These are phyloP conservation scores for Otatea glauca DNA, from an alignment of 176 grass and related monocot species.

Conservation along the genomic window DNA sequence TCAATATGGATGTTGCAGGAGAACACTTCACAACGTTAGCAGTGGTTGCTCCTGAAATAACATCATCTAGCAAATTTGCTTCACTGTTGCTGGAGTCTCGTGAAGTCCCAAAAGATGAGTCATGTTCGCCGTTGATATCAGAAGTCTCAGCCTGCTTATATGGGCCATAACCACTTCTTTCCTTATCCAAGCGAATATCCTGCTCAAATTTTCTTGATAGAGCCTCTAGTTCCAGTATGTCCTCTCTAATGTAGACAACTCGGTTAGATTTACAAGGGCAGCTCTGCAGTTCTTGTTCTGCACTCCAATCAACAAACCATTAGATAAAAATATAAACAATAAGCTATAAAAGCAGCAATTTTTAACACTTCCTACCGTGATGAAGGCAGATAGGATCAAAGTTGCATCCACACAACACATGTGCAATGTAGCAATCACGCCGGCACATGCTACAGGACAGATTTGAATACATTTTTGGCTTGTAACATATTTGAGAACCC, in stretches of 20 bases:
- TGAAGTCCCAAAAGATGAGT: slow-evolving; percentile 45
- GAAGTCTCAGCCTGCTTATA: slow-evolving; percentile 31
- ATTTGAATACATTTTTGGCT: slow-evolving; percentile 43
- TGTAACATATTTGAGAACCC: slow-evolving; percentile 64
- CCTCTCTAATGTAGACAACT: slow-evolving; percentile 67
- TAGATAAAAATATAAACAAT: slow-evolving; percentile 15
- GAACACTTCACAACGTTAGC: slow-evolving; percentile 38
- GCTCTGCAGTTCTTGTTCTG: slow-evolving; percentile 80
- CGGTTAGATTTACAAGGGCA: slow-evolving; percentile 66
- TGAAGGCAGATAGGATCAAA: slow-evolving; percentile 83
- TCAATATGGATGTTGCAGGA: slow-evolving; percentile 34
- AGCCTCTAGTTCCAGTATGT: slow-evolving; percentile 72
- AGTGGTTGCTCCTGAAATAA: slow-evolving; percentile 34
- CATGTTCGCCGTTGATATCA: slow-evolving; percentile 26
- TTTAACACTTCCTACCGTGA: slow-evolving; percentile 69
- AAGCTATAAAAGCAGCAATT: slow-evolving; percentile 2
- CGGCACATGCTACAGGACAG: slow-evolving; percentile 77
- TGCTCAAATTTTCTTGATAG: slow-evolving; percentile 69
- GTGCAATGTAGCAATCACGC: slow-evolving; percentile 81
- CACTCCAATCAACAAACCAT: slow-evolving; percentile 31
- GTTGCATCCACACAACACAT: slow-evolving; percentile 74
- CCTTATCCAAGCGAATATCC: slow-evolving; percentile 48
- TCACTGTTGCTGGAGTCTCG: not conserved
- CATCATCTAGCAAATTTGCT: slow-evolving; percentile 27
- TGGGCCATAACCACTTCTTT: slow-evolving; percentile 40